Evolutionary conservation across 768 basidiomycete species (phyloP), one percentile per base, ranked within the genome.

Genomic region (Naganishia vishniacii): DNA sequence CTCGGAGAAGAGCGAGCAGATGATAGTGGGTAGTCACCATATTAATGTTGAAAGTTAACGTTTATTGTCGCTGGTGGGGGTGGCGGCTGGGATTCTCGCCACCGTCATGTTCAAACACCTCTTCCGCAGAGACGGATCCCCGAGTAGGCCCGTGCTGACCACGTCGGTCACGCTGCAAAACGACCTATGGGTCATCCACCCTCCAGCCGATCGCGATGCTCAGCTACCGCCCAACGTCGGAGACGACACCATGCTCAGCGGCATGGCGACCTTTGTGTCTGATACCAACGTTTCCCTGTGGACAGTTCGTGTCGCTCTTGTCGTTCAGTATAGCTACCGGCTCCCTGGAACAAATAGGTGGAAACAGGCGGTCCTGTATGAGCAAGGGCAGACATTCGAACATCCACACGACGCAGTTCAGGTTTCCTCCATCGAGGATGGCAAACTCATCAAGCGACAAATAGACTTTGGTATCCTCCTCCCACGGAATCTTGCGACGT

Each of bases 391-490:
- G 31, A 37, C 34, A 7, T 56, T 56, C 23, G 34, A 56, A 13
- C 31, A 56, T 41, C 23, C 53, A 37, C 34, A 18, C 13, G 31
- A 56, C 15, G 34, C 53, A 9, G 32, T 56, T 40, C 53, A 62
- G 26, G 46, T 48, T 11, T 41, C 28, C 15, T 41, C 45, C 15
- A 48, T 34, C 48, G 31, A 48, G 16, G 20, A 37, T 11, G 25
- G 29, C 25, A 41, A 41, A 26, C 29, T 18, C 16, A 62, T 62
- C 46, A 62, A 48, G 37, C 25, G 46, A 13, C 46, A 32, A 28
- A 62, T 62, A 11, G 48, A 47, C 4, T 62, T 62, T 23, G 61
- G 48, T 9, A 62, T 62, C 23, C 32, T 62, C 4, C 26, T 62
- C 7, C 61, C 61, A 25, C 48, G 46, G 46, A 62, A 44, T 28